These are phyloP conservation scores for Boletales sp. DNA, from an alignment of 768 basidiomycete species.

Conservation along the genomic window DNA sequence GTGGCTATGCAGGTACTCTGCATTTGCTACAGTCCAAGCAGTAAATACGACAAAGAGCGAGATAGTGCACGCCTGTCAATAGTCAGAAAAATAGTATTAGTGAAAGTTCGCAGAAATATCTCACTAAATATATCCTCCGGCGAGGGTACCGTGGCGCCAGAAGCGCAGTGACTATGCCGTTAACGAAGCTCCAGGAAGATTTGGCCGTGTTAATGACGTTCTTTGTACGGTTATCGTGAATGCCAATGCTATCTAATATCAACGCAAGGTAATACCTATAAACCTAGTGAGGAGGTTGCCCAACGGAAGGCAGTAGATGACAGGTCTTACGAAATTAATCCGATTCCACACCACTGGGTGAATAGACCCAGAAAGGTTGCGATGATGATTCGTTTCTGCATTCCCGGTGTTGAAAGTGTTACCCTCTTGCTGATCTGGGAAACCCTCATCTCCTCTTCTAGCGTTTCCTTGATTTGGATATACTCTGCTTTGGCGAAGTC, in stretches of 20 bases:
- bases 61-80: slow-evolving; percentile 9
- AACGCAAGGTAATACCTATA: slow-evolving; percentile 9
- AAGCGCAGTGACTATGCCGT: slow-evolving; percentile 1
- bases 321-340: slow-evolving; percentile 5
- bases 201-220: slow-evolving; percentile 12
- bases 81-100: not conserved
- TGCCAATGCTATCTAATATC: slow-evolving; percentile 15
- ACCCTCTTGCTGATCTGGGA: not conserved
- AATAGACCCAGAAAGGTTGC: slow-evolving; percentile 13
- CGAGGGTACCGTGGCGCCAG: slow-evolving; percentile 14
- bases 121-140: slow-evolving; percentile 12
- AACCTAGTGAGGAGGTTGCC: not conserved
- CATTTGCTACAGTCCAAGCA: slow-evolving; percentile 17
- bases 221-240: slow-evolving; percentile 19
- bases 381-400: slow-evolving; percentile 13
- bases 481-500: slow-evolving; percentile 59
- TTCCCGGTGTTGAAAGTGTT: slow-evolving; percentile 8
- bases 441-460: slow-evolving; percentile 30
- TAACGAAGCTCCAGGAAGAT: slow-evolving; percentile 11
- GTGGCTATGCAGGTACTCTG: slow-evolving; percentile 14
- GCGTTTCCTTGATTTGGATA: slow-evolving; percentile 51
- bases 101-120: too few relatives aligned
- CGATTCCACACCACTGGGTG: slow-evolving; percentile 13
- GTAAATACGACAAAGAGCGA: slow-evolving; percentile 11
- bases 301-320: rapidly evolving